Evolutionary conservation across 1,284 basidiomycete genomes (phyloP), one percentile per base, ranked within the genome.

Genomic region (Neonothopanus nambi): DNA sequence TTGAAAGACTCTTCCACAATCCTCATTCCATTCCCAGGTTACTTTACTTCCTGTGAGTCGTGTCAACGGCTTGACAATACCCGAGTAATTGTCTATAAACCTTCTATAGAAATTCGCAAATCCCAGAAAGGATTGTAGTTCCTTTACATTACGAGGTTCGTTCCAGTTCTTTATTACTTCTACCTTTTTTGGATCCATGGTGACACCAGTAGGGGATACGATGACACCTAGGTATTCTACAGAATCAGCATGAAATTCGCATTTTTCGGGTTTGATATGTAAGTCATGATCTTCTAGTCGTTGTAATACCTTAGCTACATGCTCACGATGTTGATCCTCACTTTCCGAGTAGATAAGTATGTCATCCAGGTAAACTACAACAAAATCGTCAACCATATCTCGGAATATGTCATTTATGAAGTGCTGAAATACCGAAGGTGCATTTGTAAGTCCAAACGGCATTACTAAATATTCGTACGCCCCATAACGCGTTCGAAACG

Each of bases 151-250:
- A 1, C 24, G 56, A 1, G 71, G 72, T 3, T 33, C 21, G 5
- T 64, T 64, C 73, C 72, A 75, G 6, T 54, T 33, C 1, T 37
- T 30, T 40, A 74, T 56, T 5, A 63, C 57, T n/a, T 60, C 11
- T 2, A 74, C 48, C 57, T 75, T 75, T 8, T 46, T 52, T 0
- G 56, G 54, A 42, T 70, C 63, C 69, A 73, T 71, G 0, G 20
- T 18, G 15, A 73, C 44, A 0, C 65, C 63, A 9, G 61, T 44
- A 52, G 55, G 15, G 1, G 33, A 44, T 11, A 75, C 58, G 33
- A 70, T 57, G 49, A 67, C 63, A 2, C 75, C 74, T 0, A 77
- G 60, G 61, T 68, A 77, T 11, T 69, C 65, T 12, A 64, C 57
- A 11, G 54, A 11, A 2, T 41, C 23, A 11, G 39, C 15, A 45